Evolutionary conservation across 2,329 filamentous ascomycete genomes (phyloP), one percentile per base, ranked within the genome.

Genomic region (Botrytis sinoallii): DNA sequence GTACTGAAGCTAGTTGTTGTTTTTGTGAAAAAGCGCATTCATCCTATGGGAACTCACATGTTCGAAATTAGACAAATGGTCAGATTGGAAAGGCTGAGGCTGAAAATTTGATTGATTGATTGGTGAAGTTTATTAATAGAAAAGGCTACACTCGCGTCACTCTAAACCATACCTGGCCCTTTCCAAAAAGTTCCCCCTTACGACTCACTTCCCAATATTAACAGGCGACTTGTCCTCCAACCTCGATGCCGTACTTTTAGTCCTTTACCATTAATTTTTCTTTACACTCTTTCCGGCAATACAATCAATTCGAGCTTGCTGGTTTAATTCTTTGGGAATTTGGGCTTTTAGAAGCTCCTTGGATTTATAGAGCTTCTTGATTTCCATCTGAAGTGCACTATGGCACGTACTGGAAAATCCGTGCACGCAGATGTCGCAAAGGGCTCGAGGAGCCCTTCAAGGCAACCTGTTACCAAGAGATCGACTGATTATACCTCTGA

Each of bases 401-500:
- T 81, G 79, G 79, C 78, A 52, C 76, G 74, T 74, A 40, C 76
- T 67, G 40, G 74, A 52, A 79, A 79, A 76, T 72, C 76, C 59
- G 74, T 74, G 57, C 74, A 71, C 59, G 46, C 73, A 35, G 64
- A 70, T 64, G 52, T 73, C 72, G 70, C 66, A 59, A 78, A 77
- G 66, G 44, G 63, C 22, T 73, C 76, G 32, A 73, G 73, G 52
- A 76, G 40, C 52, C 61, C 71, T n/a, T 74, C 76, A 32, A 44
- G 72, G 16, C 74, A 75, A 71, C 67, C 63, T 29, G 64, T 73
- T 40, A 55, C 70, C 1, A 78, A 78, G 71, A 81, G 79, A 57
- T 61, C 71, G 18, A 82, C 84, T 68, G 89, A 91, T 79, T 95
- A 93, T 85, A 88, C 90, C 73, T 94, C 92, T 2, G 90, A 93